Evolutionary conservation across 371 early-diverging fungal species (phyloP), one percentile per base, ranked within the genome.

Genomic region (Circinella minor): DNA sequence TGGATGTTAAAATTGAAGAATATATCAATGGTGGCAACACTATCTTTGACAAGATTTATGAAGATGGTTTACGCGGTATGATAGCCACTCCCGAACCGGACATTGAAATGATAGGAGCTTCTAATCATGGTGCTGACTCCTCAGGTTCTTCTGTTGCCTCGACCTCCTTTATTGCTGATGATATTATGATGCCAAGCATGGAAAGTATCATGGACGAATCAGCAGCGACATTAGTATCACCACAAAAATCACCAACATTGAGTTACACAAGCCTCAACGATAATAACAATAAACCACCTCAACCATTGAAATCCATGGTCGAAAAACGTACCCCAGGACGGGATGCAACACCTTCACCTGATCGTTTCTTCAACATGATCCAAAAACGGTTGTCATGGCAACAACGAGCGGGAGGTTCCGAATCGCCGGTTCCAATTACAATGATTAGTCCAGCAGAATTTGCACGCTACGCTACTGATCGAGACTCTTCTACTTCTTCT

Each of bases 11-110:
- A 57, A 80, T 81, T 73, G 72, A 86, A 78, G 88, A 86, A 69
- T 77, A 77, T 66, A 68, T 88, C 62, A 72, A 83, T 46, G 80
- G 75, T 37, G 84, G 84, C 20, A 79, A 80, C 39, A 84, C 89
- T 43, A 88, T 88, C 38, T 88, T 88, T 70, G 89, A 88, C 60
- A 85, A 84, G 71, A 81, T 88, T 38, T 88, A 88, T 43, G 89
- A 86, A 67, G 84, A 88, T 67, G 89, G 86, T 18, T 74, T 88
- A 17, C 77, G 86, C 36, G 84, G 84, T 8, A 68, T 81, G 74
- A 72, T 84, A 65, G 74, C 61, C 34, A 81, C 78, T 3, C 80
- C 82, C 13, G 82, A 82, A 37, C 73, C 75, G 4, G 74, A 55
- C 0, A 69, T 69, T 38, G 61, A 54, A 36, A 17, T 37, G 27